A percentile compares a stretch with the other conserved stretches of the same genome.
Conservation (phyloP, 1,284 basidiomycete genomes). For the Leccinum fuscescens region DNA sequence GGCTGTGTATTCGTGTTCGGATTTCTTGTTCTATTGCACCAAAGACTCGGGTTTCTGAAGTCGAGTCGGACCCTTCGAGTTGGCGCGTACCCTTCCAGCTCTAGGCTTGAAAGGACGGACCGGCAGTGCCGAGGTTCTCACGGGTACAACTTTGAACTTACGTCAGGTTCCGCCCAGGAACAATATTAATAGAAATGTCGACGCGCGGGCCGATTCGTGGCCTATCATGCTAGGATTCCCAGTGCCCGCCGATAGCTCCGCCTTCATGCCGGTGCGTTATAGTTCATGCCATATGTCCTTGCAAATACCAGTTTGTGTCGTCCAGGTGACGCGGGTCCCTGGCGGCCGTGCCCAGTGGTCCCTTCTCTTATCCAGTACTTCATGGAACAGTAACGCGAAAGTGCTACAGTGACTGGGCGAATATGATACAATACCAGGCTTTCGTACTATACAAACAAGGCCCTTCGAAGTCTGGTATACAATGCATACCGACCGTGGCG, state of each 20-base stretch:
- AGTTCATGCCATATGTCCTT: background rate
- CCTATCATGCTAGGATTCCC: background rate
- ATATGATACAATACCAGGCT: conserved; percentile 4
- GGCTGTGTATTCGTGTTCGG: background rate
- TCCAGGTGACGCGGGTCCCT: background rate
- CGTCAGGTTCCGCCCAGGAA: background rate
- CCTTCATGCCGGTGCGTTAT: background rate
- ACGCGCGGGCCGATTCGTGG: background rate
- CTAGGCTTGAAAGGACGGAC: background rate
- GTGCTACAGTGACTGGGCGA: background rate
- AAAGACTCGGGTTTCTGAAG: background rate
- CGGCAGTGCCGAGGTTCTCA: background rate
- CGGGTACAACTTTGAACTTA: background rate
- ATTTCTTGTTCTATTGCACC: background rate
- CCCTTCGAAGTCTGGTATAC: conserved; percentile 3
- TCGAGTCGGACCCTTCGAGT: background rate
- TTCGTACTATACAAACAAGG: conserved; percentile 6
- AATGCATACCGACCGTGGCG: background rate
- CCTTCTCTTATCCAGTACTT: background rate
- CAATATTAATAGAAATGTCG: background rate
- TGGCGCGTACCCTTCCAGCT: background rate
- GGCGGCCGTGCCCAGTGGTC: background rate
- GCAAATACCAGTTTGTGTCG: background rate
- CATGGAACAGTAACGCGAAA: background rate
- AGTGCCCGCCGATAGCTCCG: background rate